phyloP scores from a whole-genome alignment of 192 early-diverging fungal species.

The Backusella parvicylindrica region DNA sequence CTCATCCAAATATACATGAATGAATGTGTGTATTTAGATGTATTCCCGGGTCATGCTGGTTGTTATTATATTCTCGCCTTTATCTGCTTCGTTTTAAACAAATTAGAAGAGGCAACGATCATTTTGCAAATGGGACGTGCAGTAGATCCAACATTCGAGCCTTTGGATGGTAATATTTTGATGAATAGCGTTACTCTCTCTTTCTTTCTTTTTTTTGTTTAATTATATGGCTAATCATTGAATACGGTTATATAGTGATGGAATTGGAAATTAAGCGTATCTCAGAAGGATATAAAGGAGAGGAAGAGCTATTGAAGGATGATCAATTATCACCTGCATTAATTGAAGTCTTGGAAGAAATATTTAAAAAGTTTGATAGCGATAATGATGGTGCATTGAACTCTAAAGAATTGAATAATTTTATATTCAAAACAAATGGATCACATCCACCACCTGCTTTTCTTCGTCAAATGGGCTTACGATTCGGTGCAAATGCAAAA shows the following conservation, averaged over 20 bases:
- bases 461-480: conserved; percentile 49
- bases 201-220: background rate
- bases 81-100: conserved; percentile 48
- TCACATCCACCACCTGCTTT: conserved; percentile 46
- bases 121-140: conserved; percentile 48
- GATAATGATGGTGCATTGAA: conserved; percentile 44
- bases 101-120: conserved; percentile 47
- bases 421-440: conserved; percentile 50
- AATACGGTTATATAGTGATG: conserved; percentile 32
- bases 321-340: conserved; percentile 36
- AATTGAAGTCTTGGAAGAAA: conserved; percentile 34
- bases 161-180: conserved; percentile 38
- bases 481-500: conserved; percentile 42
- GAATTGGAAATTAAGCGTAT: conserved; percentile 47
- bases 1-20: background rate
- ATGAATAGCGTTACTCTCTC: background rate
- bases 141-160: conserved; percentile 48
- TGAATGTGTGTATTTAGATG: conserved; percentile 23
- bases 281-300: conserved; percentile 40
- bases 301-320: conserved; percentile 34
- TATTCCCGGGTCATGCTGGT: conserved; percentile 50
- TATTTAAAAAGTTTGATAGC: conserved; percentile 47
- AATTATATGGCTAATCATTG: background rate
- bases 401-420: conserved; percentile 40
- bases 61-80: conserved; percentile 54